A percentile compares a stretch with the other conserved stretches of the same genome.
Conservation (phyloP, 352 stramenopile species). For the Pseudoperonospora humuli region DNA sequence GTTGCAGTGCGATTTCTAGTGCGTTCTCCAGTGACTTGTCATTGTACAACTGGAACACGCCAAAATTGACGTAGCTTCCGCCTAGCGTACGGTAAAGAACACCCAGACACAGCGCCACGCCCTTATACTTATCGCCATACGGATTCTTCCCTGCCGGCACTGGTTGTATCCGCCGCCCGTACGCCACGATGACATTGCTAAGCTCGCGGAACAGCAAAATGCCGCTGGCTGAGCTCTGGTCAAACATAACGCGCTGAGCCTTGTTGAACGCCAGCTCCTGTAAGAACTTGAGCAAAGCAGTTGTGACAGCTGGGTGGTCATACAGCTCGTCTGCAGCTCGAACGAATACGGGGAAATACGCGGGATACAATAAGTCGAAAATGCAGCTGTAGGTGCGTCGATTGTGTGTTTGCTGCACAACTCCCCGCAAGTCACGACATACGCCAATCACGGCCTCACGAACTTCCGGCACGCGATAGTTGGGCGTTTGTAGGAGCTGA, state of each 20-base stretch:
- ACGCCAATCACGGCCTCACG: conserved; percentile 92
- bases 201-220: conserved; percentile 97
- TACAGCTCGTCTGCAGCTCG: conserved; percentile 92
- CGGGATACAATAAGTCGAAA: conserved; percentile 97
- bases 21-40: conserved; percentile 92
- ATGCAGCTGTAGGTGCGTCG: conserved; percentile 93
- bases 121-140: conserved; percentile 97
- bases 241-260: conserved; percentile 96
- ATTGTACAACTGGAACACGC: conserved; percentile 98
- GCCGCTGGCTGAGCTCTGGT: conserved; percentile 95
- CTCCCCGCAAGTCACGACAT: conserved; percentile 93
- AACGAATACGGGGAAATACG: conserved; percentile 93
- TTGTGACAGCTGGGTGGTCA: conserved; percentile 91
- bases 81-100: conserved; percentile 82
- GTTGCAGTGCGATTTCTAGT: conserved; percentile 91
- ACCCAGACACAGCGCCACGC: conserved; percentile 91
- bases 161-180: conserved; percentile 85
- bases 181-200: conserved; percentile 93
- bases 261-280: conserved; percentile 94
- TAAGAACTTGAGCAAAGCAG: conserved; percentile 95
- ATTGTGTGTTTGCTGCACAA: conserved; percentile 96
- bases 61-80: conserved; percentile 98
- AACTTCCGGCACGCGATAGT: conserved; percentile 64
- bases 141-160: conserved; percentile 80
- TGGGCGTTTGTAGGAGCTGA: conserved; percentile 73